phyloP scores from a whole-genome alignment of 306 rosid species.

The Cyamopsis tetragonoloba region DNA sequence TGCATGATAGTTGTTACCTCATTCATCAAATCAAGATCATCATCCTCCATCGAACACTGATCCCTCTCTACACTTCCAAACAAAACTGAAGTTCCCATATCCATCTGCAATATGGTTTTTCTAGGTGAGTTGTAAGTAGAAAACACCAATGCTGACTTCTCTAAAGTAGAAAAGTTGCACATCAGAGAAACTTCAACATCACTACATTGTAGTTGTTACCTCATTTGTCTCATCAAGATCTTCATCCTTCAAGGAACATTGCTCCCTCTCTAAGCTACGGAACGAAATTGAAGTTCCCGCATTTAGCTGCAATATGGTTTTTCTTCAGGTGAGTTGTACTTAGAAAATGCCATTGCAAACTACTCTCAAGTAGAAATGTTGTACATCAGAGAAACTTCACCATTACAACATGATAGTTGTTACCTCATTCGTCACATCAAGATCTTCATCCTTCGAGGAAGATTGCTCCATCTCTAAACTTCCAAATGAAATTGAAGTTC shows the following conservation, averaged over 20 bases:
- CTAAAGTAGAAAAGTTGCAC: no score
- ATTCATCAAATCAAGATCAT: constrained; percentile 35
- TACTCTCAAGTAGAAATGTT: background rate
- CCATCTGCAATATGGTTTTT: constrained; percentile 26
- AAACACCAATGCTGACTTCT: no score
- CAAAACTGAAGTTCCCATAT: background rate
- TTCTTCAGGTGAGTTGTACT: background rate
- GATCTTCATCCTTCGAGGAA: constrained; percentile 30
- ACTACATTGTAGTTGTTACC: no score
- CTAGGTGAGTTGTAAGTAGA: no score
- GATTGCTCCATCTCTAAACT: constrained; percentile 16
- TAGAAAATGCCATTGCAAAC: background rate
- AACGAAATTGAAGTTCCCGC: no score
- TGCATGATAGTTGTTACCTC: constrained; percentile 30
- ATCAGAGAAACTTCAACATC: no score
- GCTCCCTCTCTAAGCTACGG: no score
- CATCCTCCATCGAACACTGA: constrained; percentile 20
- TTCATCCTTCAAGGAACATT: no score
- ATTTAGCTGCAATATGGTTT: no score
- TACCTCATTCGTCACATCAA: constrained; percentile 42
- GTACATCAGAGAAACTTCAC: background rate
- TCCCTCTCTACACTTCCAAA: constrained; percentile 24
- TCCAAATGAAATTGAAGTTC: constrained; percentile 20
- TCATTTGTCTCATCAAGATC: no score
- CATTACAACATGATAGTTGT: background rate